Evolutionary conservation across 345 rosid species (phyloP).

Genomic region (Hevea brasiliensis): DNA sequence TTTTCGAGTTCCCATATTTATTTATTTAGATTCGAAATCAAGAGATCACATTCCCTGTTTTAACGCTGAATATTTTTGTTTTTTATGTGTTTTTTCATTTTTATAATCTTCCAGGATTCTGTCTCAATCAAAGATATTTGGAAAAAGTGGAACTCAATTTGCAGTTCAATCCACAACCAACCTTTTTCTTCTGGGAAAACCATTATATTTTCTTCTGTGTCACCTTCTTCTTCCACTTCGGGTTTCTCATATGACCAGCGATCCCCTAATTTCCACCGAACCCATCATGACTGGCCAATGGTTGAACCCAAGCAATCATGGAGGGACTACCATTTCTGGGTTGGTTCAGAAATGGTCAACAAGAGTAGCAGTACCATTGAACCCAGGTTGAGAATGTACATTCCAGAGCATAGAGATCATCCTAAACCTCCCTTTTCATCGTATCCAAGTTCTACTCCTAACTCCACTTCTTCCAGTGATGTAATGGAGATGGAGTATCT

Average conservation of each 20-base stretch:
- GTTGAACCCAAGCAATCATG: slow-evolving; percentile 44
- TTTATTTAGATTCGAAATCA: too few relatives aligned
- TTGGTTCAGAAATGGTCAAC: neutral
- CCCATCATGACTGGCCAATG: slow-evolving; percentile 46
- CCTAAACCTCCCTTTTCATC: slow-evolving; percentile 31
- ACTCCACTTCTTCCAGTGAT: slow-evolving; percentile 70
- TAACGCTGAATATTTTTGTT: neutral
- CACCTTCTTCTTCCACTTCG: slow-evolving; percentile 59
- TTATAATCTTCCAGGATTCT: slow-evolving; percentile 42
- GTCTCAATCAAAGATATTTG: slow-evolving; percentile 50
- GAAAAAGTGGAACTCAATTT: slow-evolving; percentile 60
- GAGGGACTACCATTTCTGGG: slow-evolving; percentile 38
- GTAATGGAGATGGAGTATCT: slow-evolving; percentile 54
- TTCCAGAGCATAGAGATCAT: slow-evolving; percentile 41
- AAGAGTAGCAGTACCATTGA: neutral
- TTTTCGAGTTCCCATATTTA: too few relatives aligned
- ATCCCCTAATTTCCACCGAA: slow-evolving; percentile 38
- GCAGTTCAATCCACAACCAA: slow-evolving; percentile 54
- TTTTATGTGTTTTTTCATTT: neutral
- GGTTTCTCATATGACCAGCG: slow-evolving; percentile 47
- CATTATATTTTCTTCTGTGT: slow-evolving; percentile 53
- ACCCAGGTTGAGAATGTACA: slow-evolving; percentile 45
- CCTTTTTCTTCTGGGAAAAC: slow-evolving; percentile 42
- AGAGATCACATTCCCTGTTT: too few relatives aligned
- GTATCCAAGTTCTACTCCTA: slow-evolving; percentile 51